A percentile compares a stretch with the other conserved stretches of the same genome.
Evolutionary conservation across 257 asterid genomes (phyloP).

Genomic region (Apocynum venetum): DNA sequence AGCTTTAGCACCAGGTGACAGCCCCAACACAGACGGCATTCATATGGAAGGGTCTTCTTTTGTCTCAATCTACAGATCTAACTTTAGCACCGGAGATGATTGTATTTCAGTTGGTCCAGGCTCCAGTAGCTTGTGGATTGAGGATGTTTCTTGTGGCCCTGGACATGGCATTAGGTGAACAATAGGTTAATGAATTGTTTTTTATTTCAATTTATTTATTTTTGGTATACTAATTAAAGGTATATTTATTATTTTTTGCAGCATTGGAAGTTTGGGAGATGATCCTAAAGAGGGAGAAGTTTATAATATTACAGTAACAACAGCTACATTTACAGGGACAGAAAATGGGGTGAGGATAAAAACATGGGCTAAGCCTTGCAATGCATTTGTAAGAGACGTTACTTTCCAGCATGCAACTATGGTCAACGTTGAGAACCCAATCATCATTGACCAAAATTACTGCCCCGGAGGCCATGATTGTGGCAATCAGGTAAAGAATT

Average conservation of each 20-base stretch:
- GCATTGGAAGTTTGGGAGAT: conserved; percentile 58
- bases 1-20: background rate
- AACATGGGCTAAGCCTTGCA: conserved; percentile 53
- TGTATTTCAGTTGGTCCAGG: conserved; percentile 38
- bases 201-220: background rate
- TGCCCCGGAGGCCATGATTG: background rate
- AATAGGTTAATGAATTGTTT: background rate
- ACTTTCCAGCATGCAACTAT: conserved; percentile 34
- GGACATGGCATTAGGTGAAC: background rate
- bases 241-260: conserved; percentile 14
- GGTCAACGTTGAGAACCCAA: conserved; percentile 34
- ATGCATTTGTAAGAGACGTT: conserved; percentile 29
- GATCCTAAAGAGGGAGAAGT: conserved; percentile 40
- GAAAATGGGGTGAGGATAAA: conserved; percentile 53
- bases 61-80: background rate
- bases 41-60: background rate
- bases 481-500: background rate
- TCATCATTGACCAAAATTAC: conserved; percentile 7
- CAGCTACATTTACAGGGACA: conserved; percentile 37
- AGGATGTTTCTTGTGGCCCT: conserved; percentile 16
- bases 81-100: background rate
- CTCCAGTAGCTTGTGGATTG: conserved; percentile 44
- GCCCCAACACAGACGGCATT: background rate
- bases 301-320: conserved; percentile 37
- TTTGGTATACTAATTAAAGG: too few species aligned